Conservation (phyloP, 2,329 filamentous ascomycete species). For the Aspergillus latus region DNA sequence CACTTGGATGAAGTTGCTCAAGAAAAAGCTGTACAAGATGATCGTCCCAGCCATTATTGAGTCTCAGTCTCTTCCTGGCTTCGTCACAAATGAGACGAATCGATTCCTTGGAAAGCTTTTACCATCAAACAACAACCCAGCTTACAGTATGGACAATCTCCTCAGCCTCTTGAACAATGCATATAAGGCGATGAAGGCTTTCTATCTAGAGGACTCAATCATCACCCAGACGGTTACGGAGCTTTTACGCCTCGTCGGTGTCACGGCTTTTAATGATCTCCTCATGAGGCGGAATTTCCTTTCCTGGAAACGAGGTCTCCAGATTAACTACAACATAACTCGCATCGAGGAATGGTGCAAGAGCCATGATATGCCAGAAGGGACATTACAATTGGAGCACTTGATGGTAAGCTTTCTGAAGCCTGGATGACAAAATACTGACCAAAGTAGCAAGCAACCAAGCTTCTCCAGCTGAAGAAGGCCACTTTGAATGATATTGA, state of each 20-base stretch:
- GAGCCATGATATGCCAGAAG: constrained; percentile 99
- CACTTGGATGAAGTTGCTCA: constrained; percentile 99
- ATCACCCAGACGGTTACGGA: constrained; percentile 95
- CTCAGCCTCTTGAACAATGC: constrained; percentile 94
- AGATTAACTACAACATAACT: constrained; percentile 99
- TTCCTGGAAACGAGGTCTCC: constrained; percentile 97
- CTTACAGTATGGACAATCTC: constrained; percentile 99
- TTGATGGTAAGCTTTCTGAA: constrained; percentile 68
- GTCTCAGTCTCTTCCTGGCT: constrained; percentile 94
- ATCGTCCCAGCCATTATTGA: constrained; percentile 99
- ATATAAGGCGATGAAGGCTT: constrained; percentile 98
- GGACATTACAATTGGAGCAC: constrained; percentile 94
- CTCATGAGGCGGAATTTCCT: constrained; percentile 98
- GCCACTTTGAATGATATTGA: constrained; percentile 98
- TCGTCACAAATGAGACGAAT: constrained; percentile 98
- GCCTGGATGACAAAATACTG: constrained; percentile 3
- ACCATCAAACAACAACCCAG: constrained; percentile 82
- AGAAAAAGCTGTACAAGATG: constrained; percentile 99
- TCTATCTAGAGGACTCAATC: constrained; percentile 94
- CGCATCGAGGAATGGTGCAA: constrained; percentile 99
- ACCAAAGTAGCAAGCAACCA: constrained; percentile 78
- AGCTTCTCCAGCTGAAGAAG: constrained; percentile 97
- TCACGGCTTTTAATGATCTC: constrained; percentile 97
- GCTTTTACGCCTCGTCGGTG: constrained; percentile 85
- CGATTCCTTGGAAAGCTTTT: constrained; percentile 96